Conservation (phyloP, 805 yeast species). For the Lipomyces oligophaga region DNA sequence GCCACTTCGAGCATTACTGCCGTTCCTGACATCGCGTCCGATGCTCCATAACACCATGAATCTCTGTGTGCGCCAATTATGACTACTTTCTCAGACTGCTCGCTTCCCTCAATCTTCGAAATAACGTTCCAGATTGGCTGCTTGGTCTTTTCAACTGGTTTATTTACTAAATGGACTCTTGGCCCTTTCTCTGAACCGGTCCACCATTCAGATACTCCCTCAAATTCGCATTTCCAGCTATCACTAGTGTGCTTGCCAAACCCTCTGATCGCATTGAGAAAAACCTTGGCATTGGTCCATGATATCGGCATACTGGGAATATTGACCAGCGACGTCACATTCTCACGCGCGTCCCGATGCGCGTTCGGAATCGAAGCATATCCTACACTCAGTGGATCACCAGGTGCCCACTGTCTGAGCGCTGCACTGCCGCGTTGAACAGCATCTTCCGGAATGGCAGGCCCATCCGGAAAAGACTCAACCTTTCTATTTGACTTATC, state of each 20-base stretch:
- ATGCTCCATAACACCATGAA: constrained; percentile 80
- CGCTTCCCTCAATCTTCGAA: constrained; percentile 54
- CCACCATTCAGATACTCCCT: constrained; percentile 36
- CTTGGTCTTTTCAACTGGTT: constrained; percentile 52
- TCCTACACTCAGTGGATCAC: constrained; percentile 77
- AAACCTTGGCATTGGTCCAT: constrained; percentile 58
- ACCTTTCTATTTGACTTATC: constrained; percentile 59
- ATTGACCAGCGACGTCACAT: constrained; percentile 49
- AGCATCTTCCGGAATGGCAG: constrained; percentile 69
- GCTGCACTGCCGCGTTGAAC: constrained; percentile 75
- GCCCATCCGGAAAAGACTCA: constrained; percentile 66
- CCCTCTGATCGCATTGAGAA: constrained; percentile 41
- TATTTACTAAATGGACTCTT: constrained; percentile 11
- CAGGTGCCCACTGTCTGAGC: constrained; percentile 58
- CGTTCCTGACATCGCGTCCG: constrained; percentile 74
- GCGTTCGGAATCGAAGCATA: constrained; percentile 47
- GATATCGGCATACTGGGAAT: constrained; percentile 78
- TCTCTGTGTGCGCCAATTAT: constrained; percentile 75
- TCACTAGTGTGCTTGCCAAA: constrained; percentile 39
- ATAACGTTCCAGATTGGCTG: constrained; percentile 63
- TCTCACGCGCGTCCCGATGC: constrained; percentile 43
- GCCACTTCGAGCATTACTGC: constrained; percentile 63
- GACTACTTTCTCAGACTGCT: constrained; percentile 46
- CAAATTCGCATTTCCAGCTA: constrained; percentile 13
- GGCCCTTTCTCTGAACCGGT: constrained; percentile 19